These are phyloP conservation scores for Botrytis deweyae DNA, from an alignment of 2,329 filamentous ascomycete genomes.

Conservation along the genomic window DNA sequence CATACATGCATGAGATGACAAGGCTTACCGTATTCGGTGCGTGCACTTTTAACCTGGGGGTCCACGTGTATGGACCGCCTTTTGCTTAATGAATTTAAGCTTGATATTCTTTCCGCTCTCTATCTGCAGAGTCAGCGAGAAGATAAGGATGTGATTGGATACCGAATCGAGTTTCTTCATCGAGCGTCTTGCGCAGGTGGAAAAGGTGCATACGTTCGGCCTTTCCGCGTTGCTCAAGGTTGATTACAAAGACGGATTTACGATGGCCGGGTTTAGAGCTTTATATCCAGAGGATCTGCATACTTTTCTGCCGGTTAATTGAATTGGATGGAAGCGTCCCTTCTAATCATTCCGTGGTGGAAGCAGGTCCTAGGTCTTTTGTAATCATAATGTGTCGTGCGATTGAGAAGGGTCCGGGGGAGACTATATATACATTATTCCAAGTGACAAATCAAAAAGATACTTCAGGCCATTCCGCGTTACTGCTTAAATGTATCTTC, in stretches of 20 bases:
- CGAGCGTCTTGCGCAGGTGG: background rate
- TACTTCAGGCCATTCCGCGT: background rate
- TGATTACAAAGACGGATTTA: constrained; percentile 17
- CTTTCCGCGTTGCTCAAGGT: constrained; percentile 13
- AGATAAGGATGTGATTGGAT: background rate
- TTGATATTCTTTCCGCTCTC: background rate
- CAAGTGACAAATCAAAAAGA: background rate
- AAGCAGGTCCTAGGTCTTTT: background rate
- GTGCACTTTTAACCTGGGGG: background rate
- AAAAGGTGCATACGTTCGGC: constrained; percentile 19
- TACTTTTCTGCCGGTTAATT: background rate
- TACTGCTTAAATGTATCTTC: background rate
- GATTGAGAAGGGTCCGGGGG: no score
- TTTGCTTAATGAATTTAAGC: background rate
- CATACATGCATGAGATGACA: background rate
- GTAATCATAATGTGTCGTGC: background rate
- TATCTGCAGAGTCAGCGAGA: constrained; percentile 16
- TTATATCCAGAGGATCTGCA: constrained; percentile 1
- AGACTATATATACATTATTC: background rate
- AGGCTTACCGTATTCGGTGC: constrained; percentile 13
- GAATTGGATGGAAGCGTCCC: background rate
- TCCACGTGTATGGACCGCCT: constrained; percentile 8
- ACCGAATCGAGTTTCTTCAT: constrained; percentile 10
- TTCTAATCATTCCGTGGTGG: background rate
- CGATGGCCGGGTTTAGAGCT: background rate